These are phyloP conservation scores for Raphanus hybrid DNA, from an alignment of 441 rosid genomes.

Conservation along the genomic window DNA sequence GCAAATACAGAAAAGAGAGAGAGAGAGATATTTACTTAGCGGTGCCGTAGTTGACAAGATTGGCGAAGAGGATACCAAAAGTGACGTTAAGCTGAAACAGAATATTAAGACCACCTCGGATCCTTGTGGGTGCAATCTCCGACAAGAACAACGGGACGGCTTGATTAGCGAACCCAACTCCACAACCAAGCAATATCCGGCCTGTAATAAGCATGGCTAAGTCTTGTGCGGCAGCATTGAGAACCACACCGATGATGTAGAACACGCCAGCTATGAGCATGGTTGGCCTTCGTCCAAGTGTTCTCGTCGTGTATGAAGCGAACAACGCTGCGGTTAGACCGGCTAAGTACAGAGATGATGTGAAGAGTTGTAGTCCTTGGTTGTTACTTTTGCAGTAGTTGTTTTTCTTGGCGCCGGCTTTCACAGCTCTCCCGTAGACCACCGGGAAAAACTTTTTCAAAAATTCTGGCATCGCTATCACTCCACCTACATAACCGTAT, in stretches of 20 bases:
- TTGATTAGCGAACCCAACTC: conserved; percentile 97
- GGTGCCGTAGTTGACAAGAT: conserved; percentile 85
- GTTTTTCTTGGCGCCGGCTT: conserved; percentile 30
- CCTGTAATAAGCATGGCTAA: conserved; percentile 90
- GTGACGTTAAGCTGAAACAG: conserved; percentile 92
- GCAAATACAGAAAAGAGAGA: neutral
- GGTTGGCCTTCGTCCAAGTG: conserved; percentile 68
- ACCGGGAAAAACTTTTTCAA: conserved; percentile 76
- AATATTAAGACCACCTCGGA: conserved; percentile 87
- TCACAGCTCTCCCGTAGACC: conserved; percentile 50
- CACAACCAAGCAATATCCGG: conserved; percentile 86
- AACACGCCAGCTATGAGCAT: conserved; percentile 89
- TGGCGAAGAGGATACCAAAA: conserved; percentile 88
- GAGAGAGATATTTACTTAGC: conserved; percentile 59
- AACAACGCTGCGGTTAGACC: conserved; percentile 85
- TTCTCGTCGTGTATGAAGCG: conserved; percentile 88
- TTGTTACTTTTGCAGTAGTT: conserved; percentile 92
- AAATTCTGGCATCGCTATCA: conserved; percentile 82
- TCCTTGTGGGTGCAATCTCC: conserved; percentile 90
- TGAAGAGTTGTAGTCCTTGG: conserved; percentile 84
- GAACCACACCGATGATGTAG: conserved; percentile 68
- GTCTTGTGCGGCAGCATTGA: conserved; percentile 76
- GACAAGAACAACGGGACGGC: conserved; percentile 92
- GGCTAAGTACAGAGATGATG: conserved; percentile 88
- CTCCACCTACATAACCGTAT: conserved; percentile 63